Evolutionary conservation across 2,329 filamentous ascomycete species (phyloP).

Genomic region (Cryphonectria parasitica): DNA sequence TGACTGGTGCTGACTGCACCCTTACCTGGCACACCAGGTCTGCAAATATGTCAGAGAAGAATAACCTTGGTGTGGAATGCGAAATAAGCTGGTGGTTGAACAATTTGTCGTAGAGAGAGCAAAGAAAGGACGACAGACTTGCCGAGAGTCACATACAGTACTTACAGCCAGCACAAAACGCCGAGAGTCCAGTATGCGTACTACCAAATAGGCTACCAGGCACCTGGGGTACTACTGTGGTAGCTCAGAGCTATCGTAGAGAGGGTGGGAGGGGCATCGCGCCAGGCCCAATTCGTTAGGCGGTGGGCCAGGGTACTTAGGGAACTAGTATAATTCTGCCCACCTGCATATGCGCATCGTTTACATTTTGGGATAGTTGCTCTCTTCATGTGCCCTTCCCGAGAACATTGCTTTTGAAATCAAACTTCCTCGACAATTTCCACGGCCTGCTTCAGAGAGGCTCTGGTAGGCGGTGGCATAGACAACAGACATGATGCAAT

Average conservation of each 20-base stretch:
- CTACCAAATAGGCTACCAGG: too few species aligned
- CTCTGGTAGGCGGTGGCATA: neutral
- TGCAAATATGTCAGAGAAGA: too few species aligned
- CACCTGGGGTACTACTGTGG: too few species aligned
- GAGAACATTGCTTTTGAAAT: too few species aligned
- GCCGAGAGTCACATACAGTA: too few species aligned
- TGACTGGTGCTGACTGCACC: neutral
- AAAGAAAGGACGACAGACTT: too few species aligned
- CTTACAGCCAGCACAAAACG: too few species aligned
- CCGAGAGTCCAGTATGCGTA: too few species aligned
- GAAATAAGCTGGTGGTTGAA: too few species aligned
- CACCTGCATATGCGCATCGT: neutral
- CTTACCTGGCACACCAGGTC: neutral
- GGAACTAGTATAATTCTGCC: neutral
- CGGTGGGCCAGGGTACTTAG: conserved; percentile 4
- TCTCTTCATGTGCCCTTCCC: neutral
- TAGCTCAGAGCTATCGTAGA: too few species aligned
- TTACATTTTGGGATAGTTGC: neutral
- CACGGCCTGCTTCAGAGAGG: neutral
- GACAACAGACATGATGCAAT: conserved; percentile 13
- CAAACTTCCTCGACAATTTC: neutral
- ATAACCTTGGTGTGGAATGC: too few species aligned
- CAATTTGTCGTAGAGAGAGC: too few species aligned
- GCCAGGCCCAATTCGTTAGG: neutral
- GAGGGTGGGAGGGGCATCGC: neutral